These are phyloP conservation scores for Leccinum subspadiceum DNA, from an alignment of 1,284 basidiomycete genomes.

Conservation along the genomic window DNA sequence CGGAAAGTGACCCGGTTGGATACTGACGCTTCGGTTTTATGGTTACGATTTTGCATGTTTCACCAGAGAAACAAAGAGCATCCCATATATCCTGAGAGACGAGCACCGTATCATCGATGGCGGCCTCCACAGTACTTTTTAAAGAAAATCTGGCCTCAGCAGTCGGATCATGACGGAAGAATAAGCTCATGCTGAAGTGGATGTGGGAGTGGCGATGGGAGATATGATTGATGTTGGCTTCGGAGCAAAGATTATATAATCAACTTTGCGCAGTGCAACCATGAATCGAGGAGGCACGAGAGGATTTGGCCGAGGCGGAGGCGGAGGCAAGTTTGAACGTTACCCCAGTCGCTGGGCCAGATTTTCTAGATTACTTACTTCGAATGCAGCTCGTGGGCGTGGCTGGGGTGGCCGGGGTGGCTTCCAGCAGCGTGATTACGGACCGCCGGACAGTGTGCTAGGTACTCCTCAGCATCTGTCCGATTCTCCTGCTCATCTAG, in stretches of 20 bases:
- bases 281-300: conserved; percentile 52
- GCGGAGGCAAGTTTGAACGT: conserved; percentile 34
- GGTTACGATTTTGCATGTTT: conserved; percentile 15
- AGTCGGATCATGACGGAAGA: conserved; percentile 26
- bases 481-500: conserved; percentile 1
- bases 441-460: conserved; percentile 83
- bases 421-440: conserved; percentile 69
- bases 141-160: conserved; percentile 26
- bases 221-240: not conserved
- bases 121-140: conserved; percentile 1
- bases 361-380: conserved; percentile 10
- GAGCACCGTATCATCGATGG: conserved; percentile 22
- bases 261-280: conserved; percentile 3
- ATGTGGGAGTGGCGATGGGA: not conserved
- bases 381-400: conserved; percentile 40
- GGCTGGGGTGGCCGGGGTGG: conserved; percentile 50
- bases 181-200: conserved; percentile 29
- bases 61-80: conserved; percentile 22
- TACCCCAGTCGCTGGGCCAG: not conserved
- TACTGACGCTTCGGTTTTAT: conserved; percentile 28
- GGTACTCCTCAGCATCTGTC: conserved; percentile 43
- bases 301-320: conserved; percentile 46
- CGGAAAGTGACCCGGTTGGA: conserved; percentile 5
- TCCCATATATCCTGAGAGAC: conserved; percentile 36
- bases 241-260: conserved; percentile 16